These are phyloP conservation scores for Botrytis elliptica DNA, from an alignment of 2,329 filamentous ascomycete species.

Conservation along the genomic window DNA sequence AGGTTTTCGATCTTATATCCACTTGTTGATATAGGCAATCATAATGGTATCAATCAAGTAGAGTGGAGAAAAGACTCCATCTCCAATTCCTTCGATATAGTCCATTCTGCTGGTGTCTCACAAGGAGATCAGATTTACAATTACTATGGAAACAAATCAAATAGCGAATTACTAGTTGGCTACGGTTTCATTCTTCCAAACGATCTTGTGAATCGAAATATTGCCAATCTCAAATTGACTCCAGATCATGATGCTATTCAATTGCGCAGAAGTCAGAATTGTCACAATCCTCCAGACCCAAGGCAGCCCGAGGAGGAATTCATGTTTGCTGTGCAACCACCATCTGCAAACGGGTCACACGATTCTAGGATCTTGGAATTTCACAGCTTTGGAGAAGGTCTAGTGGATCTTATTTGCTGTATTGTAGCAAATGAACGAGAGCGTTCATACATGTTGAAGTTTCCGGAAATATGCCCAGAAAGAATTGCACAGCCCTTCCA, in stretches of 20 bases:
- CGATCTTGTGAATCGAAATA: constrained; percentile 38
- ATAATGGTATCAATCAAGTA: constrained; percentile 59
- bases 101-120: constrained; percentile 44
- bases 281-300: constrained; percentile 21
- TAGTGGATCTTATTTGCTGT: constrained; percentile 34
- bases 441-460: constrained; percentile 22
- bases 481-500: constrained; percentile 20
- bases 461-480: constrained; percentile 25
- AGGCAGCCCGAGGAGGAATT: constrained; percentile 31
- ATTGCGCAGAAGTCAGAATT: constrained; percentile 32
- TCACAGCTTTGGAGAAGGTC: constrained; percentile 30
- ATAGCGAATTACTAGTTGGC: constrained; percentile 65
- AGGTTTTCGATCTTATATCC: constrained; percentile 62
- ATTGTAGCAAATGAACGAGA: constrained; percentile 35
- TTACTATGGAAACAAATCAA: constrained; percentile 75
- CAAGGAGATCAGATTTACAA: constrained; percentile 60
- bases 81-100: constrained; percentile 44
- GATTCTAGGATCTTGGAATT: constrained; percentile 21
- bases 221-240: constrained; percentile 34
- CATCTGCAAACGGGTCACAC: background rate
- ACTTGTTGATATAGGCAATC: constrained; percentile 70
- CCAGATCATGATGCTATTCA: constrained; percentile 23
- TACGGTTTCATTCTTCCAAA: constrained; percentile 61
- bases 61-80: constrained; percentile 55
- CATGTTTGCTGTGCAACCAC: constrained; percentile 28